These are phyloP conservation scores for Yamadazyma laniorum DNA, from an alignment of 805 yeast genomes.

Conservation along the genomic window DNA sequence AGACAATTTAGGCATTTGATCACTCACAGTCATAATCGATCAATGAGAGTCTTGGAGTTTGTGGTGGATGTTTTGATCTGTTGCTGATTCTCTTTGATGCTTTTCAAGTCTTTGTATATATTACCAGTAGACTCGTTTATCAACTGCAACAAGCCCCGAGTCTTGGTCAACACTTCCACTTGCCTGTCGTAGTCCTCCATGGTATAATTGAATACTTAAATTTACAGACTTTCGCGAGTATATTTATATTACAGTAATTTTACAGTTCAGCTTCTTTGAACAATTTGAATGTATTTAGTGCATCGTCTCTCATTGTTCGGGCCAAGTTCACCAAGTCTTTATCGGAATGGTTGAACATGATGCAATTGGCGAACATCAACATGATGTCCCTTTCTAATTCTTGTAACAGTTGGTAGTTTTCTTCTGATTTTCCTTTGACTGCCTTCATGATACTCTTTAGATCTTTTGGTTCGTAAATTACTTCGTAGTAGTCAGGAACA, in stretches of 20 bases:
- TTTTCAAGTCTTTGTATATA: conserved; percentile 13
- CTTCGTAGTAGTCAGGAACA: conserved; percentile 65
- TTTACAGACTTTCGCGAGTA: too few species aligned
- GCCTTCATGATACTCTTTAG: conserved; percentile 58
- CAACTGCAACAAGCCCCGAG: conserved; percentile 14
- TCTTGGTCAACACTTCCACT: conserved; percentile 12
- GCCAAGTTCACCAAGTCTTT: conserved; percentile 63
- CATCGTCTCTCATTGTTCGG: conserved; percentile 67
- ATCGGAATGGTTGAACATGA: conserved; percentile 73
- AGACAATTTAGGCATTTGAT: neutral
- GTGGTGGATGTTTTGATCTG: conserved; percentile 7
- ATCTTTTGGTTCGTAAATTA: conserved; percentile 66
- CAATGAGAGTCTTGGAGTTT: conserved; percentile 4
- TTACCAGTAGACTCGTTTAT: conserved; percentile 13
- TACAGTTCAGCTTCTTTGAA: conserved; percentile 47
- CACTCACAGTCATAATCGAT: conserved; percentile 1
- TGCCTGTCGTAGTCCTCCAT: conserved; percentile 8
- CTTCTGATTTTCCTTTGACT: conserved; percentile 45
- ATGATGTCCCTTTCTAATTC: conserved; percentile 67
- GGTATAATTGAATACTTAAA: too few species aligned
- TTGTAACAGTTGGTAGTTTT: conserved; percentile 51
- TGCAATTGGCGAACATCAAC: conserved; percentile 79
- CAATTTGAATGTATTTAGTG: conserved; percentile 52
- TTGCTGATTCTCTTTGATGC: conserved; percentile 9
- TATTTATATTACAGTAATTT: neutral